A percentile compares a stretch with the other conserved stretches of the same genome.
Conservation (phyloP, 768 basidiomycete species). For the Pilatotrama ljubarskyi region DNA sequence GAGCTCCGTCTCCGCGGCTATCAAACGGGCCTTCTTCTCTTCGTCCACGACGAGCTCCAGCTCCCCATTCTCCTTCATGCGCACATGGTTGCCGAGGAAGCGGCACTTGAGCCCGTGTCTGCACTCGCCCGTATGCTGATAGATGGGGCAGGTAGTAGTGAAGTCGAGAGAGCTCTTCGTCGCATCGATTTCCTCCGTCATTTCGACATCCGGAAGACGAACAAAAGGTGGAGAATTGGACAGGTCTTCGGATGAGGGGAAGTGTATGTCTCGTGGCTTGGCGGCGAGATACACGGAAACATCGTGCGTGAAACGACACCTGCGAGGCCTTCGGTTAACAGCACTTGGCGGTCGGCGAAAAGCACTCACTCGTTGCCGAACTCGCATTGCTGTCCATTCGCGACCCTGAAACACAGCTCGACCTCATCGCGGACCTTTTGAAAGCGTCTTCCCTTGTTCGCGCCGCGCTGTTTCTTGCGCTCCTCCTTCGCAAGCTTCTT, state of each 20-base stretch:
- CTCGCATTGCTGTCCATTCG: constrained; percentile 68
- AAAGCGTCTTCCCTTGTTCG: constrained; percentile 83
- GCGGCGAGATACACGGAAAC: constrained; percentile 69
- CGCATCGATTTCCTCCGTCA: constrained; percentile 20
- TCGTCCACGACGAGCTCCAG: constrained; percentile 53
- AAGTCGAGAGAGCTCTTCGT: constrained; percentile 45
- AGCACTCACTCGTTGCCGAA: constrained; percentile 61
- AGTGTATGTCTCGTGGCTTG: constrained; percentile 73
- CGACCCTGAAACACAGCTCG: constrained; percentile 81
- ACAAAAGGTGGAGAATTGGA: constrained; percentile 54
- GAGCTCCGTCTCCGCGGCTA: constrained; percentile 56
- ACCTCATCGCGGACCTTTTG: constrained; percentile 76
- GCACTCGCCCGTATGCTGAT: constrained; percentile 70
- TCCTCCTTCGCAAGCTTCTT: constrained; percentile 59
- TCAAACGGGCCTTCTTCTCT: constrained; percentile 53
- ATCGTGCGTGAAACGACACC: constrained; percentile 83
- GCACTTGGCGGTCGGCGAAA: background rate
- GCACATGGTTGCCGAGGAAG: constrained; percentile 79
- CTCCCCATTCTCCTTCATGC: constrained; percentile 44
- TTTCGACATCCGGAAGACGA: constrained; percentile 28
- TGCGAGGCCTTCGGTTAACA: constrained; percentile 26
- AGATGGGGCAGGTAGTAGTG: constrained; percentile 64
- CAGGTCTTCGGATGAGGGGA: constrained; percentile 46
- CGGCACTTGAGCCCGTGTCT: constrained; percentile 89
- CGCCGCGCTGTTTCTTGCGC: constrained; percentile 73